These are phyloP conservation scores for Ambrosia trifida DNA, from an alignment of 129 eudicot species.

Conservation along the genomic window DNA sequence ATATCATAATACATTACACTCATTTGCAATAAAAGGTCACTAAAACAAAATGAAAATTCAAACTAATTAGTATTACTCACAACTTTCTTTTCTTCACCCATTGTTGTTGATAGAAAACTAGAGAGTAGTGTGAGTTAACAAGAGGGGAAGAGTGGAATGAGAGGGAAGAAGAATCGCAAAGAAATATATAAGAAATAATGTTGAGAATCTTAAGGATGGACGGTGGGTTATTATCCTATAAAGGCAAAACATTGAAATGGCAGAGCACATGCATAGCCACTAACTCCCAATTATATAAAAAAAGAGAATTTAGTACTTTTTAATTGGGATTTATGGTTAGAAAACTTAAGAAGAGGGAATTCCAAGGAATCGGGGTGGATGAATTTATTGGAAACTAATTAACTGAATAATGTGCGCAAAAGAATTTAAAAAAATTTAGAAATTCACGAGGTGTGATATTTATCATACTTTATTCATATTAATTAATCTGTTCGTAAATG, in stretches of 20 bases:
- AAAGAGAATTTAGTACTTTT: constrained; percentile 26
- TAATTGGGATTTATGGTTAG: constrained; percentile 17
- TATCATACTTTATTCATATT: too few species aligned
- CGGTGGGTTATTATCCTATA: constrained; percentile 64
- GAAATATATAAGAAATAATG: constrained; percentile 39
- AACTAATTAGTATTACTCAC: constrained; percentile 26
- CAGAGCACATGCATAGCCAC: constrained; percentile 84
- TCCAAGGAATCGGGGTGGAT: constrained; percentile 36
- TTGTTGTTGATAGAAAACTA: constrained; percentile 18
- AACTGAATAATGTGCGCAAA: too few species aligned
- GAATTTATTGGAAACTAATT: constrained; percentile 14
- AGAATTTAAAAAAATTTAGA: background rate
- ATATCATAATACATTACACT: background rate
- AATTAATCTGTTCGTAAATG: too few species aligned
- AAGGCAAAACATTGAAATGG: constrained; percentile 58
- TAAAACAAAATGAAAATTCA: background rate
- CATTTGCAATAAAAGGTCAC: background rate
- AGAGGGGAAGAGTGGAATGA: constrained; percentile 18
- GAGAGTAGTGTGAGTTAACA: background rate
- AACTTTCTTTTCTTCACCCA: constrained; percentile 95
- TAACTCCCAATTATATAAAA: constrained; percentile 35
- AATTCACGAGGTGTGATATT: background rate
- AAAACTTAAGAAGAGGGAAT: constrained; percentile 37
- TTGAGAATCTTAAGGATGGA: constrained; percentile 44
- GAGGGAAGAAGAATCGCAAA: constrained; percentile 20